Conservation (phyloP, 2,329 filamentous ascomycete genomes). For the Scortechinia acanthostroma region DNA sequence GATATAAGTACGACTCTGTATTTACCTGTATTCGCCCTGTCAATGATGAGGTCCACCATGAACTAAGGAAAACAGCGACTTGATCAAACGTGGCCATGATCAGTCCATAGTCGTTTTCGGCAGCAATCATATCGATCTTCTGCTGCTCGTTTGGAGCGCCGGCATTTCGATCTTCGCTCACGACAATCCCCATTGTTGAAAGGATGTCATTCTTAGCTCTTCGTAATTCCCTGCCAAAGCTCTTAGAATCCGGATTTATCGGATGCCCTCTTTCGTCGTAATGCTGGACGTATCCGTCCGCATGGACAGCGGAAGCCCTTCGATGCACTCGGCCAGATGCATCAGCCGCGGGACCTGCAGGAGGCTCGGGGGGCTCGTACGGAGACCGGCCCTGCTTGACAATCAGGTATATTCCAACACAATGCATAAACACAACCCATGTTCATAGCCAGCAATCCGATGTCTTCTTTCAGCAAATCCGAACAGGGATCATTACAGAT, state of each 20-base stretch:
- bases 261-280: background rate
- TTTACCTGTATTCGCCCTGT: conserved; percentile 18
- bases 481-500: too few relatives aligned
- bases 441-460: too few relatives aligned
- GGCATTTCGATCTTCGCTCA: conserved; percentile 4
- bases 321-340: background rate
- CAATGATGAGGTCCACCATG: conserved; percentile 29
- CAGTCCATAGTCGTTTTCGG: conserved; percentile 31
- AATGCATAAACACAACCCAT: too few relatives aligned
- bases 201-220: background rate
- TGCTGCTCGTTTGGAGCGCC: conserved; percentile 23
- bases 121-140: conserved; percentile 22
- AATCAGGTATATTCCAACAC: too few relatives aligned
- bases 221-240: background rate
- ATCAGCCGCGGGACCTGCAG: background rate
- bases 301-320: background rate
- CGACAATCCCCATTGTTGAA: background rate
- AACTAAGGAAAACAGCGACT: conserved; percentile 24
- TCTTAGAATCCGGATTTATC: background rate
- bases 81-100: conserved; percentile 28
- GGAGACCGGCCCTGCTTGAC: background rate
- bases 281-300: background rate
- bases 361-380: background rate
- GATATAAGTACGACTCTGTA: too few relatives aligned
- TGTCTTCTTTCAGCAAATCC: too few relatives aligned